Evolutionary conservation across 352 stramenopile species (phyloP), one percentile per base, ranked within the genome.

Genomic region (Phytophthora melonis): DNA sequence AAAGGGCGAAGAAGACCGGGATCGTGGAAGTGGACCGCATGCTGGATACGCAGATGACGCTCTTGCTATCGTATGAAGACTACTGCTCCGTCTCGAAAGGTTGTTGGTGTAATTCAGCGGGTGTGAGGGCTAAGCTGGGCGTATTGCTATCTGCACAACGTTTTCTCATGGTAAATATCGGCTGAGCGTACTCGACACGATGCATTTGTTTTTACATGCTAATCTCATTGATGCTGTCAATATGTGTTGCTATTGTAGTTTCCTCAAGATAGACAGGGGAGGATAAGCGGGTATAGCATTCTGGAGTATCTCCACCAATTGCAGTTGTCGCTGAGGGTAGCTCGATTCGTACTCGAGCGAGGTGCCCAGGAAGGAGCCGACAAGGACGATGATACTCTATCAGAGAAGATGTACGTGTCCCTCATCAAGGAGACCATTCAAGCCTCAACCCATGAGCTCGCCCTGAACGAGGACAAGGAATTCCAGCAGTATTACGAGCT

Each of bases 401-500:
- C 49, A 18, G 83, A 88, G 41, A 52, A 67, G n/a, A 74, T 66
- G 49, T 81, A 84, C 25, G 19, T 63, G 0, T 18, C 27, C 1
- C 59, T 88, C 32, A 75, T 90, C 25, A 63, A 66, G 5, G 69
- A 77, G 11, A 50, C 30, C 9, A 83, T 86, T 60, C 43, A 49
- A 23, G 54, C 39, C 8, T 67, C 81, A 27, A 74, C 32, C 3
- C 18, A 32, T 41, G 16, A 74, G 18, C 39, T 69, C 43, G 56
- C 67, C 5, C n/a, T 87, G 11, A 25, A 81, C 21, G 58, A 87
- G 3, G 74, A 85, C 64, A 55, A 73, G 34, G 82, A 86, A 3
- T 90, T 93, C 23, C 23, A 61, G 16, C 60, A 87, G 21, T 92
- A 91, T 67, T 93, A 89, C 55, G 55, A 88, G 27, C 70, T 91